Evolutionary conservation across 345 rosid genomes (phyloP), one percentile per base, ranked within the genome.

Genomic region (Gossypium sturtianum): DNA sequence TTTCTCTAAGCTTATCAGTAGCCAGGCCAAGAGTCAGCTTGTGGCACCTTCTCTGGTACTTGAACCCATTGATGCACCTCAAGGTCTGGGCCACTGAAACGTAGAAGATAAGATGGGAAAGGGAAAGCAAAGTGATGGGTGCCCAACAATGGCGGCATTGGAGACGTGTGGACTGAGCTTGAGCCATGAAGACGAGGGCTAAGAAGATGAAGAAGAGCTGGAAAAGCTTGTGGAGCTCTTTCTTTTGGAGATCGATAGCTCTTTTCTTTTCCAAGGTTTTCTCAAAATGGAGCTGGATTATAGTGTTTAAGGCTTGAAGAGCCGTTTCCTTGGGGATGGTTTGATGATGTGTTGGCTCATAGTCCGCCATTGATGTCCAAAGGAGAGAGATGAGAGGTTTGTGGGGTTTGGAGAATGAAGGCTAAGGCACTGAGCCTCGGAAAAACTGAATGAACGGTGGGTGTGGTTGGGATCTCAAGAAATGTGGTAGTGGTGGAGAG

Each of bases 281-380:
- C 87, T 92, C 99, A 70, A 95, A 95, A 41, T 95, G 98, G 82
- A 92, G 99, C 70, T 91, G 98, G 87, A 95, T 91, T 72, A 92
- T 91, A 1, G 98, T 90, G 94, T 95, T 95, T 3, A 95, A 75
- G 3, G 99, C 98, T 79, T 95, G 96, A 6, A 95, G 78, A 0
- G 97, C 96, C 0, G 98, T 91, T 76, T 92, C 99, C 78, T 85
- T 92, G 1, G 96, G 91, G 81, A 89, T 86, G 38, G 77, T 76
- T 1, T 77, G 80, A 44, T 84, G 85, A 13, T 81, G 88, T 34
- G 82, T 67, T 22, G 13, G 44, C 52, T 89, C 92, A 71, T 84
- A 90, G 62, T 92, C 95, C 66, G 95, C 97, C 97, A 92, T 91
- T 75, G 83, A 38, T 41, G 70, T n/a, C 25, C 34, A 12, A 67